Evolutionary conservation across 2,329 filamentous ascomycete genomes (phyloP), one percentile per base, ranked within the genome.

Genomic region (Botrytis hyacinthi): DNA sequence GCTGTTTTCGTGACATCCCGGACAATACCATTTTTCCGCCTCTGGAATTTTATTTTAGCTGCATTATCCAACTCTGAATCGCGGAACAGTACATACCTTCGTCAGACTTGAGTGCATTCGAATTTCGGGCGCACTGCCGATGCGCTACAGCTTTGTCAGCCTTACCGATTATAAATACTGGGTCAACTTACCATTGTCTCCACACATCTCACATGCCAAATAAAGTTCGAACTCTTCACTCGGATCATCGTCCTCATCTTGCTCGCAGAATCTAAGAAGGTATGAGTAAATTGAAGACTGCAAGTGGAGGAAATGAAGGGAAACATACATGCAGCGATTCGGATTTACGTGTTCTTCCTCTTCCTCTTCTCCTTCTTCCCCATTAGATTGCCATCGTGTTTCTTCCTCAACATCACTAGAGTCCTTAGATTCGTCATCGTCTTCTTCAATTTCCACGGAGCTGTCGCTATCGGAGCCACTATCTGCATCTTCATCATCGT

Each of bases 91-190:
- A 70, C 70, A 82, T 87, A 94, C 93, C 88, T 82, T 91, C 87
- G 75, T 89, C 87, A 76, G 86, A 83, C 78, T 84, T 84, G 78
- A 93, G 84, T 76, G 89, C 89, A 74, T 88, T 88, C 81, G 89
- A 88, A 81, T 92, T 89, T 80, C 92, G 90, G 74, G 94, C 95
- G 84, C 95, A 98, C 87, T 96, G 92, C 82, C 92, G 91, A 85
- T 98, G 95, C 80, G 94, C 95, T 97, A 85, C 81, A 85, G 81
- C 80, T 79, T 83, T 76, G 81, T 87, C 79, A 86, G 84, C 78
- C 77, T 79, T 75, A 80, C 77, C 59, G 60, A 71, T 67, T 71
- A 76, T 75, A 46, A 72, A 60, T 73, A 74, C 75, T 72, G 76
- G 54, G 59, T 74, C 59, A 78, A 89, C 93, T 83, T 86, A 97